Base-by-base conservation (phyloP, 331 rosid species). In the Arachis monticola region DNA sequence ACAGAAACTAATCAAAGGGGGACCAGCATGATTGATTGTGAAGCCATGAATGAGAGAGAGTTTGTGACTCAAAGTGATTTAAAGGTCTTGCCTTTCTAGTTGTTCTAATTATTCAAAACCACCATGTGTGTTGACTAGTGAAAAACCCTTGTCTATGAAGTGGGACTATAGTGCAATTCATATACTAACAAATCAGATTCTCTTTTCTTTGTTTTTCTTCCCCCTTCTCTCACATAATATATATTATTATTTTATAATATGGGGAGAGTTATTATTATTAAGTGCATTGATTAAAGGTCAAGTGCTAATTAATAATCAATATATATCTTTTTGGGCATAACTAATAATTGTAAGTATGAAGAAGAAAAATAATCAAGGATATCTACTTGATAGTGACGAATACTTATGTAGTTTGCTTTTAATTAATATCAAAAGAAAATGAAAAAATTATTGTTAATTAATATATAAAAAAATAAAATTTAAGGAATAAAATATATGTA, bases 401-500 rank as follows among this genome's bases (percentile, higher is more conserved):
- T 59, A 44, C 52, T 40, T 41, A 56, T 62, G 63, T 17, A 10
- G 46, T 31, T 9, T 10, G 5, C 48, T 44, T 44, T 44, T 44
- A 44, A 41, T 41, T 41, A 11, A 45, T 52, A 70, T 22, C 46
- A 70, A n/a, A 70, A n/a, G 12, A 10, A 51, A 10, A 17, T 17
- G 14, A 31, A 41, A 41, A 12, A 12, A 60, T 7, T 1, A 35
- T 35, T 35, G 40, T 35, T 35, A 35, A 17, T 35, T 35, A 35
- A 35, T 35, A 35, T 4, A 35, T 35, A 2, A 35, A 17, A 10
- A 6, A 67, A 64, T 27, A 31, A 81, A 53, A 64, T 27, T 52
- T 41, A 65, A 65, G 84, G 50, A 72, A 80, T n/a, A 77, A 83
- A 84, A 84, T 84, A 84, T 73, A 84, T 73, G 13, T 69, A 55